Base-by-base conservation (phyloP, 805 yeast genomes). In the Ogataea methanolica region DNA sequence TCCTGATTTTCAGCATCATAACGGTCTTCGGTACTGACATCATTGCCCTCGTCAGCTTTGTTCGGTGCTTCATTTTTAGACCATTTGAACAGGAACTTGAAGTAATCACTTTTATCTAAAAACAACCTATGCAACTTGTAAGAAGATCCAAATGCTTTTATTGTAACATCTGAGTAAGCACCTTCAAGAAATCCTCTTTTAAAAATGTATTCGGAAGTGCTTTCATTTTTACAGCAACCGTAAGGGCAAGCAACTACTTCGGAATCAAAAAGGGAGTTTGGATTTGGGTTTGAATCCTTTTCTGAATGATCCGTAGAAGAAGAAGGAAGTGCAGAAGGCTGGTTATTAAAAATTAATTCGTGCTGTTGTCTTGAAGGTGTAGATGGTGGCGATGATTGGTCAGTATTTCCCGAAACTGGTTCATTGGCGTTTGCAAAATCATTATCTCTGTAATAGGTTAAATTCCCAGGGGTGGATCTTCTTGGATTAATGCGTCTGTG, bases 81-180 rank as follows among this genome's bases (percentile, higher is more conserved):
- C 83, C 83, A 79, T 37, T 68, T 60, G 49, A 79, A 73, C 41
- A 79, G 50, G 4, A 74, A 65, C 16, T 66, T 60, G 55, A 79
- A 79, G 52, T 75, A 79, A 0, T 74, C 76, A 47, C 78, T 67
- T 46, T 75, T 65, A 44, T 68, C 69, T 38, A 79, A 60, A 11
- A 79, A 62, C 39, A 79, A 49, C 50, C 67, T 64, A 51, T 79
- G 84, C 2, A 79, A 58, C n/a, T 56, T 57, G 55, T 77, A 79
- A 15, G 61, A 61, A 22, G 63, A 61, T 3, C 68, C 73, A 55
- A 79, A 79, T 1, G 80, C 82, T 47, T 49, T 57, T 9, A 79
- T 60, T 0, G 74, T 66, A 34, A 78, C 74, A 58, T 78, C 82
- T 1, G 76, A 71, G 47, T 76, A 75, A 2, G 66, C 68, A 0